These are phyloP conservation scores for Solanum ahanhuiri DNA, from an alignment of 257 asterid genomes.

Conservation along the genomic window DNA sequence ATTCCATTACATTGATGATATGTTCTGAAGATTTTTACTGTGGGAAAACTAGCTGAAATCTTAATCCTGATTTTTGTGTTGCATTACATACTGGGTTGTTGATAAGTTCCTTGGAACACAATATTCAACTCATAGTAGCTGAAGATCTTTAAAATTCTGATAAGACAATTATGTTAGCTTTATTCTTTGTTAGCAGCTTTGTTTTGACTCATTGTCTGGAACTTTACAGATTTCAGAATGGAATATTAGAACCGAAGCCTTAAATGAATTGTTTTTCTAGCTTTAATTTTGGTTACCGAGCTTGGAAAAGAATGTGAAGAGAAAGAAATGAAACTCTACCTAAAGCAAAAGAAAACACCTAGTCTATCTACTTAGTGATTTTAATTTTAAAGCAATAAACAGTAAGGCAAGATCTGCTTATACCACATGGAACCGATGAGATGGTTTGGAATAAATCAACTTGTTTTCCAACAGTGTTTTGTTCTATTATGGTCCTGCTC, in stretches of 20 bases:
- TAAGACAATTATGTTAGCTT: background rate
- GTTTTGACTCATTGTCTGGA: background rate
- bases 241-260: background rate
- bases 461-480: background rate
- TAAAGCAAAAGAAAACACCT: background rate
- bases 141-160: background rate
- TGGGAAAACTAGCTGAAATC: too few relatives aligned
- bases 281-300: background rate
- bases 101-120: too few relatives aligned
- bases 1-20: too few relatives aligned
- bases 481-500: background rate
- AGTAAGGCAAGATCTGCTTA: background rate
- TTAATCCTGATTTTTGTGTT: too few relatives aligned
- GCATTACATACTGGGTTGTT: too few relatives aligned
- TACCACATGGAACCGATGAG: background rate
- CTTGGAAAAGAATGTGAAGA: background rate
- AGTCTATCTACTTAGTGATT: background rate
- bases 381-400: background rate
- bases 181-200: background rate
- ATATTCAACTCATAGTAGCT: background rate
- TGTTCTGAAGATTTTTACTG: too few relatives aligned
- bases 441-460: background rate
- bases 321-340: background rate
- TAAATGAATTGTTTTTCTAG: background rate
- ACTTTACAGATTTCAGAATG: background rate